Evolutionary conservation across 2,329 filamentous ascomycete species (phyloP).

Genomic region (Incumbomyces lentus): DNA sequence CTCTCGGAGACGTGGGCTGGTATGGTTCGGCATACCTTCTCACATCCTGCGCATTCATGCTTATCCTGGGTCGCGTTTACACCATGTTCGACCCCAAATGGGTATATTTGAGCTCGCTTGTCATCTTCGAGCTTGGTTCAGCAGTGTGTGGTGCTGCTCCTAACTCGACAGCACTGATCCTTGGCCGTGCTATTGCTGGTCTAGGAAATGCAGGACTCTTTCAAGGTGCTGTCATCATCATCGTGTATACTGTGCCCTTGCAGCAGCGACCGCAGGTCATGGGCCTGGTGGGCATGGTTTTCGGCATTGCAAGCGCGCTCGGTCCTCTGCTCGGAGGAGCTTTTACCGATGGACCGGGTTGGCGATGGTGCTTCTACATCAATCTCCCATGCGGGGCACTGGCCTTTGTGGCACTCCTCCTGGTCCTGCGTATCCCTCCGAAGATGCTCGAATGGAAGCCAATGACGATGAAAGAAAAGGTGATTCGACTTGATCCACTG

Average conservation of each 20-base stretch:
- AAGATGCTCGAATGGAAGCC: constrained; percentile 25
- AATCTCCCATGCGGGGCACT: constrained; percentile 27
- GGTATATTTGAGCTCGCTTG: constrained; percentile 23
- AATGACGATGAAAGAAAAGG: constrained; percentile 10
- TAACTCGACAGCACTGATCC: constrained; percentile 23
- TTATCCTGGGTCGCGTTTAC: constrained; percentile 37
- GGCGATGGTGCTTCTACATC: constrained; percentile 36
- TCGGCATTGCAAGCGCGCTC: constrained; percentile 31
- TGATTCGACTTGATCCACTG: constrained; percentile 19
- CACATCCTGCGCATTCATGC: constrained; percentile 34
- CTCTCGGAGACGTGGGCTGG: constrained; percentile 31
- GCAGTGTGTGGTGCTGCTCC: constrained; percentile 24
- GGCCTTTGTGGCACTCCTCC: constrained; percentile 26
- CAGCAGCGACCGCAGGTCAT: constrained; percentile 26
- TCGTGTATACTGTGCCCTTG: constrained; percentile 25
- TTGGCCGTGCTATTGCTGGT: constrained; percentile 27
- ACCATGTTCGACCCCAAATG: constrained; percentile 32
- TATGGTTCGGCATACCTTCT: constrained; percentile 33
- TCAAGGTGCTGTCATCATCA: constrained; percentile 35
- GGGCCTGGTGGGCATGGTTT: constrained; percentile 24
- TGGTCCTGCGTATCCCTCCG: constrained; percentile 26
- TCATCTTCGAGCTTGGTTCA: constrained; percentile 25
- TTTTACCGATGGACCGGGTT: constrained; percentile 28
- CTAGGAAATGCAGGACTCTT: constrained; percentile 25
- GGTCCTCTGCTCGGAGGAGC: constrained; percentile 37